Conservation (phyloP, 352 stramenopile species). For the Phytophthora pini region DNA sequence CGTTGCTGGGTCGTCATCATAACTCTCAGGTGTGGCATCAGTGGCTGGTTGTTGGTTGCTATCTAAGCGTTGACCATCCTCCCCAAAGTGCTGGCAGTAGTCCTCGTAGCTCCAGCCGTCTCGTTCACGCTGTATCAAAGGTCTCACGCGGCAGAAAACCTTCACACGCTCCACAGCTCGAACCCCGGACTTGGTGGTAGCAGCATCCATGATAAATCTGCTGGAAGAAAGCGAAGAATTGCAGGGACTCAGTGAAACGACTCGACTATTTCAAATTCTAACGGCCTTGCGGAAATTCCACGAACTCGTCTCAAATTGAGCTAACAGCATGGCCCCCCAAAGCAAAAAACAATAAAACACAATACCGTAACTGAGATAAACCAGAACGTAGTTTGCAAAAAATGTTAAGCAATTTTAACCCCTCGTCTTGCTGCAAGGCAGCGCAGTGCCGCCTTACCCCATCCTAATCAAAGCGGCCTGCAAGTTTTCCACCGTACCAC, state of each 20-base stretch:
- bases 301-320: no score
- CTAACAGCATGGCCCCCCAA: no score
- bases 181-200: constrained; percentile 11
- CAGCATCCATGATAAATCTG: constrained; percentile 23
- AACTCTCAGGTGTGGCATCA: constrained; percentile 23
- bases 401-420: no score
- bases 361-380: no score
- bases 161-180: constrained; percentile 62
- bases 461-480: no score
- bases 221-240: background rate
- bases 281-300: no score
- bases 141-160: constrained; percentile 70
- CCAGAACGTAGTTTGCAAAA: no score
- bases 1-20: constrained; percentile 43
- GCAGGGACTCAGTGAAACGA: constrained; percentile 14
- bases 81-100: constrained; percentile 44
- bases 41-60: constrained; percentile 20
- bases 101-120: constrained; percentile 73
- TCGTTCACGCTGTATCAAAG: constrained; percentile 64
- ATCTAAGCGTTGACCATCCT: constrained; percentile 30
- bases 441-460: no score
- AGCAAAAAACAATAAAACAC: no score
- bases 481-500: no score
- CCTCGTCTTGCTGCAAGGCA: no score
- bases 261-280: constrained; percentile 30